phyloP scores from a whole-genome alignment of 768 basidiomycete species.

The Russula dissimulans region DNA sequence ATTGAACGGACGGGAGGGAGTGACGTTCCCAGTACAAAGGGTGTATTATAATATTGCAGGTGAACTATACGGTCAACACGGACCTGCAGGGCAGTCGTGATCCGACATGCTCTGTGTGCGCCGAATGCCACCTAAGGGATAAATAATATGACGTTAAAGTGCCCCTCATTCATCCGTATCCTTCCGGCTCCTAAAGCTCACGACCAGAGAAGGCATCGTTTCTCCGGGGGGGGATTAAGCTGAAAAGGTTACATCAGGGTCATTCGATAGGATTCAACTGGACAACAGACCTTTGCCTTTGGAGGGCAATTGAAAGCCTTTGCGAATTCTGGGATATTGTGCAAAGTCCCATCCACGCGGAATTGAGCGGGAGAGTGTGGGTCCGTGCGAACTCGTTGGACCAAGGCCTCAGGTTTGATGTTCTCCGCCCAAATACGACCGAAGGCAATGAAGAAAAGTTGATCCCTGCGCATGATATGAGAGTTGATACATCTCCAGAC shows the following conservation, averaged over 20 bases:
- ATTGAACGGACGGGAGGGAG: constrained; percentile 79
- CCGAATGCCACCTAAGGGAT: neutral
- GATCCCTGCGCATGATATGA: constrained; percentile 47
- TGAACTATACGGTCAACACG: neutral
- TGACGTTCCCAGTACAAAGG: constrained; percentile 96
- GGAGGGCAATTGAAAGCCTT: constrained; percentile 75
- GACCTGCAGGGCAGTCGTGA: neutral
- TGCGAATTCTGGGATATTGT: constrained; percentile 83
- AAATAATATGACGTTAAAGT: neutral
- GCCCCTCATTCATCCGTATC: neutral
- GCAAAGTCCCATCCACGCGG: constrained; percentile 80
- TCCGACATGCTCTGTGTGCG: neutral
- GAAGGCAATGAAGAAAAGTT: constrained; percentile 90
- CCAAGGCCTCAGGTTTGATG: constrained; percentile 70
- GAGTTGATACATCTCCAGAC: neutral
- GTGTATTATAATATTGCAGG: constrained; percentile 52
- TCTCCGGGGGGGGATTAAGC: constrained; percentile 77
- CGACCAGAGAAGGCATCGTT: constrained; percentile 72
- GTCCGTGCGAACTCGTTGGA: constrained; percentile 75
- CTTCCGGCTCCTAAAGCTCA: neutral
- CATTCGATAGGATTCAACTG: neutral
- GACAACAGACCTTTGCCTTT: constrained; percentile 55
- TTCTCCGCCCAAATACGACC: constrained; percentile 81
- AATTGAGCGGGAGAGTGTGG: constrained; percentile 78
- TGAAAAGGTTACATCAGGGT: constrained; percentile 24